Percentiles rank a stretch among this genome's conserved stretches.
Conservation (phyloP, 495 filamentous ascomycete genomes). For the Penicillium crystallinum region DNA sequence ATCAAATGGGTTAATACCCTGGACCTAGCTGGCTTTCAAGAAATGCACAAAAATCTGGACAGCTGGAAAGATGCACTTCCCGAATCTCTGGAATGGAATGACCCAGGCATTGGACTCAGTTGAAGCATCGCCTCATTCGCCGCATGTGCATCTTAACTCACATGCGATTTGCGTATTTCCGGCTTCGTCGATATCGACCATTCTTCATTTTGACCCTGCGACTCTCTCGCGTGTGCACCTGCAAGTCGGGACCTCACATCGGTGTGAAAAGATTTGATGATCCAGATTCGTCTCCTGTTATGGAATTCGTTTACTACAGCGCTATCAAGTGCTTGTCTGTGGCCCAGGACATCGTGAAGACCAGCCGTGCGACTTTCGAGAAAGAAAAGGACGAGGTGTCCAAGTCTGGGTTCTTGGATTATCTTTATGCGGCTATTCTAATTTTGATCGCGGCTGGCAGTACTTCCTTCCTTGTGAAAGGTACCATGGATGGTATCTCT, state of each 20-base stretch:
- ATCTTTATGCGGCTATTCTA: neutral
- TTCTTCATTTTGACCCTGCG: conserved; percentile 8
- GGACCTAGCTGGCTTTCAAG: neutral
- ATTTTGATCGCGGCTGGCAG: neutral
- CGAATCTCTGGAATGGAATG: neutral
- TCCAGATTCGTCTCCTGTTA: neutral
- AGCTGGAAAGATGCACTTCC: neutral
- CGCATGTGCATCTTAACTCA: conserved; percentile 11
- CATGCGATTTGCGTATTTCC: conserved; percentile 13
- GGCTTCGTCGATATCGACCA: conserved; percentile 15
- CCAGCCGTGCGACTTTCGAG: neutral
- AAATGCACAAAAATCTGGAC: neutral
- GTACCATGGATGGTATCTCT: too few relatives aligned
- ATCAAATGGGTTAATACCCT: neutral
- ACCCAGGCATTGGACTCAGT: neutral
- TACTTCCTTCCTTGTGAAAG: too few relatives aligned
- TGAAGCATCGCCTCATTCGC: conserved; percentile 3
- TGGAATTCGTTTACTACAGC: conserved; percentile 3
- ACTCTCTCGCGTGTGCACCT: conserved; percentile 7
- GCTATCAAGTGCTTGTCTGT: conserved; percentile 13
- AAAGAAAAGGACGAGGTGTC: neutral
- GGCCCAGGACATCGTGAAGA: conserved; percentile 1
- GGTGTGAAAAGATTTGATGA: neutral
- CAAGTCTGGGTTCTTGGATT: neutral
- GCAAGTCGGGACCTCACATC: conserved; percentile 5